Percentiles rank a stretch among this genome's conserved stretches.
These are phyloP conservation scores for Paxillus involutus DNA, from an alignment of 768 basidiomycete species.

Conservation along the genomic window DNA sequence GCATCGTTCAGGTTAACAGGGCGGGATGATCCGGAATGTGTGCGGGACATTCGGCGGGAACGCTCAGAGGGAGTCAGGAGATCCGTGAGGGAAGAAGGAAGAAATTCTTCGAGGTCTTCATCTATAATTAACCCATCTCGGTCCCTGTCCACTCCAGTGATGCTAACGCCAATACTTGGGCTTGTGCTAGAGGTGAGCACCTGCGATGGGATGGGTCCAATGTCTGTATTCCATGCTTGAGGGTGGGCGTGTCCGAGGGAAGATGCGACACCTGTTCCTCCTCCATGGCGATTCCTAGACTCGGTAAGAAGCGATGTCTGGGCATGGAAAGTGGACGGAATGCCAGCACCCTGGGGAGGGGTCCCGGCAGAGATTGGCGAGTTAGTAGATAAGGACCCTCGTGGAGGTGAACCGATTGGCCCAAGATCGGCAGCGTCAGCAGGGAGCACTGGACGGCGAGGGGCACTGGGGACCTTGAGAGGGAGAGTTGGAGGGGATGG, in stretches of 20 bases:
- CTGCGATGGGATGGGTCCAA: constrained; percentile 23
- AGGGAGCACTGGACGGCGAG: constrained; percentile 43
- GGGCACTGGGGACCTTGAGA: constrained; percentile 46
- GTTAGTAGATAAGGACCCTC: constrained; percentile 44
- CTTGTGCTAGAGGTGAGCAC: constrained; percentile 2
- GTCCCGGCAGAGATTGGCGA: constrained; percentile 47
- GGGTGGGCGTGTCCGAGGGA: constrained; percentile 49
- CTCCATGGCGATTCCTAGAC: constrained; percentile 33
- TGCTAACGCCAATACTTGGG: constrained; percentile 14
- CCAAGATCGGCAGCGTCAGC: constrained; percentile 60
- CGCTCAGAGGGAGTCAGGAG: constrained; percentile 88
- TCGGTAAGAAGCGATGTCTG: constrained; percentile 51
- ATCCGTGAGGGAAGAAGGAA: constrained; percentile 87
- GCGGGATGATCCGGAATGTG: constrained; percentile 47
- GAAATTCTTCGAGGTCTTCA: constrained; percentile 83
- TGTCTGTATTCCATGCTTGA: constrained; percentile 29
- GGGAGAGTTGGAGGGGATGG: constrained; percentile 53
- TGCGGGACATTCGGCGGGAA: constrained; percentile 77
- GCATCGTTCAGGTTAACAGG: constrained; percentile 20
- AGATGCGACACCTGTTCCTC: constrained; percentile 51
- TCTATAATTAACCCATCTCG: constrained; percentile 45
- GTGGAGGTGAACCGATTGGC: constrained; percentile 81
- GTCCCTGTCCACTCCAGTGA: constrained; percentile 36
- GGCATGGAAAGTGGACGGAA: constrained; percentile 73
- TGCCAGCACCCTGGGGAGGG: constrained; percentile 42